Base-by-base conservation (phyloP, 192 early-diverging fungal species). In the Backusella circina region DNA sequence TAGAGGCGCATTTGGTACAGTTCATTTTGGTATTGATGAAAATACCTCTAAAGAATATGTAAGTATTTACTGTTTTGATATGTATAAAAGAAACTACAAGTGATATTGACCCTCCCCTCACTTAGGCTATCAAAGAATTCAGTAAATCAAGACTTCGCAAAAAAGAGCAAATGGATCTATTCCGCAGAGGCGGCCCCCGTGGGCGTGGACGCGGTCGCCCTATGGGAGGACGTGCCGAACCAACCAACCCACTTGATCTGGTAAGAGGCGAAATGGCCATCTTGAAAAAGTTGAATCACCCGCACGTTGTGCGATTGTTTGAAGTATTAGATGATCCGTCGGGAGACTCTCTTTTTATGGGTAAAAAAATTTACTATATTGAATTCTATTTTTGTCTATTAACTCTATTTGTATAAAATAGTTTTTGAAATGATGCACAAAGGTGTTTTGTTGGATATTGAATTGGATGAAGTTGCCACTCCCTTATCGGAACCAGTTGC, bases 291-390 rank as follows among this genome's bases (percentile, higher is more conserved):
- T 87, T 99, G 10, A 83, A 94, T 71, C 98, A 99, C 77, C 84
- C 81, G 1, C 91, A 98, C 77, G 85, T 97, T 72, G 94, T 98
- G 12, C 88, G 90, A 68, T 82, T 99, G 26, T 93, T 90, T 77
- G 98, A 99, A 83, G 98, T 97, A 13, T 84, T 99, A 69, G 96
- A 99, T 84, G 95, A 97, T 79, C 88, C 94, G 0, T 84, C 87
- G 30, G 89, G 93, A 78, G 97, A 97, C 70, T 88, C 89, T 7
- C 77, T 94, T 35, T 94, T 92, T 78, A 89, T 95, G 85, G 84
- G 84, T 89, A 84, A 71, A 74, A 47, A 13, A 33, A 37, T 21
- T 39, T 18, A 18, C 4, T 41, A 13, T 47, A 21, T 47, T 15
- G 44, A n/a, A 68, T 23, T 61, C 54, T 61, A 61, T 61, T 61